These are phyloP conservation scores for Iris macrosiphon DNA, from an alignment of 106 monocot species.

Conservation along the genomic window DNA sequence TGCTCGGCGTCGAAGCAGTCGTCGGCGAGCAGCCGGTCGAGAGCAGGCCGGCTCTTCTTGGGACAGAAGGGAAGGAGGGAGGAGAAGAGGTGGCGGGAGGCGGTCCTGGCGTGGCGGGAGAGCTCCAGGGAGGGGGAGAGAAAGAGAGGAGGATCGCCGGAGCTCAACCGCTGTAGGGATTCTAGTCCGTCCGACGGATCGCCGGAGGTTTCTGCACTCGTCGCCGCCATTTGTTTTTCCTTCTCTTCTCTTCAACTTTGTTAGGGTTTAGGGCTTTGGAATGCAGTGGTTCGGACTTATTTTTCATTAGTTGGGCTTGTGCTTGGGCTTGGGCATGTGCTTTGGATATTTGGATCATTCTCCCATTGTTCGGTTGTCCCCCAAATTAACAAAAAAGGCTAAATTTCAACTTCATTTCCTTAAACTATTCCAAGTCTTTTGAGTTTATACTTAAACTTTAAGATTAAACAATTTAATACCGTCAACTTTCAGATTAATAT, in stretches of 20 bases:
- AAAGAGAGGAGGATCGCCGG: slow-evolving; percentile 34
- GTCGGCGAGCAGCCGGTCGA: slow-evolving; percentile 49
- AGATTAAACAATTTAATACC: too few species aligned
- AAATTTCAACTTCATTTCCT: too few species aligned
- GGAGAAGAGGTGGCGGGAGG: slow-evolving; percentile 41
- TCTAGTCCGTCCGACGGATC: slow-evolving; percentile 20
- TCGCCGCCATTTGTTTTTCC: slow-evolving; percentile 16
- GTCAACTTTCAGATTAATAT: too few species aligned
- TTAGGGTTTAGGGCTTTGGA: neutral
- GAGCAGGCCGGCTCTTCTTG: slow-evolving; percentile 41
- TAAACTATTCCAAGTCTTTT: too few species aligned
- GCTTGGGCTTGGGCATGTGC: too few species aligned
- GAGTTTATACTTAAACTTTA: too few species aligned
- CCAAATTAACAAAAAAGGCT: too few species aligned
- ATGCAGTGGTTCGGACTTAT: neutral
- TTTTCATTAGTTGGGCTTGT: too few species aligned
- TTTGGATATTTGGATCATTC: too few species aligned
- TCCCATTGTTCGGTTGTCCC: too few species aligned
- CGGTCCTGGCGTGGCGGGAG: slow-evolving; percentile 39
- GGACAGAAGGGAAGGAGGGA: slow-evolving; percentile 45
- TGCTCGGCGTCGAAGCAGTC: slow-evolving; percentile 84
- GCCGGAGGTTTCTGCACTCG: slow-evolving; percentile 1
- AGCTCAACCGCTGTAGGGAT: slow-evolving; percentile 28
- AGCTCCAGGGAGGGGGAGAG: slow-evolving; percentile 58
- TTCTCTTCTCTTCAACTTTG: neutral